phyloP scores from a whole-genome alignment of 31 red algal genomes.

The Porphyra umbilicalis region DNA sequence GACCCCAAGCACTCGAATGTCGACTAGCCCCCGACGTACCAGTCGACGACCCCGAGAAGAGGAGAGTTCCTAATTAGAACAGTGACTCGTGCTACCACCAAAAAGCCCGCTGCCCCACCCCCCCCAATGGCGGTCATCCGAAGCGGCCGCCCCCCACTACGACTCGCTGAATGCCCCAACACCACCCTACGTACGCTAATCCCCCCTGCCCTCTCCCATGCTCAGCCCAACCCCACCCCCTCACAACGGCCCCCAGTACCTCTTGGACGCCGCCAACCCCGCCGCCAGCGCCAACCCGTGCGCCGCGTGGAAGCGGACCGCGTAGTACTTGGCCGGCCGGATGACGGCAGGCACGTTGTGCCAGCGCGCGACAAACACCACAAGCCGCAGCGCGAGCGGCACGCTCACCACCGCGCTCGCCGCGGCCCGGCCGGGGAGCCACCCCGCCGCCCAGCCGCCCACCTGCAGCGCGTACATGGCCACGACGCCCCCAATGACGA shows the following conservation, averaged over 20 bases:
- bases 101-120: too few relatives aligned
- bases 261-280: conserved; percentile 5
- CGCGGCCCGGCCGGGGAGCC: conserved; percentile 12
- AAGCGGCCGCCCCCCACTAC: too few relatives aligned
- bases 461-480: conserved; percentile 2
- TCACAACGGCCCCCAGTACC: too few relatives aligned
- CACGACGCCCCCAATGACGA: conserved; percentile 5
- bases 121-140: too few relatives aligned
- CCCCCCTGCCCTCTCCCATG: neutral
- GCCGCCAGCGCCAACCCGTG: conserved; percentile 13
- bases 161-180: too few relatives aligned
- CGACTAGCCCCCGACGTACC: too few relatives aligned
- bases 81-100: too few relatives aligned
- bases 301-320: conserved; percentile 26
- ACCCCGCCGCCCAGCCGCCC: neutral
- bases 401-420: conserved; percentile 4
- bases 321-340: conserved; percentile 30
- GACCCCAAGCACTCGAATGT: too few relatives aligned
- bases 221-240: too few relatives aligned
- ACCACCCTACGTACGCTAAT: too few relatives aligned
- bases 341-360: conserved; percentile 11
- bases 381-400: conserved; percentile 8
- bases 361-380: conserved; percentile 14
- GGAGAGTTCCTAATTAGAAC: too few relatives aligned
- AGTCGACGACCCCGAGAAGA: too few relatives aligned